Evolutionary conservation across 129 eudicot species (phyloP), one percentile per base, ranked within the genome.

Genomic region (Flaveria bidentis): DNA sequence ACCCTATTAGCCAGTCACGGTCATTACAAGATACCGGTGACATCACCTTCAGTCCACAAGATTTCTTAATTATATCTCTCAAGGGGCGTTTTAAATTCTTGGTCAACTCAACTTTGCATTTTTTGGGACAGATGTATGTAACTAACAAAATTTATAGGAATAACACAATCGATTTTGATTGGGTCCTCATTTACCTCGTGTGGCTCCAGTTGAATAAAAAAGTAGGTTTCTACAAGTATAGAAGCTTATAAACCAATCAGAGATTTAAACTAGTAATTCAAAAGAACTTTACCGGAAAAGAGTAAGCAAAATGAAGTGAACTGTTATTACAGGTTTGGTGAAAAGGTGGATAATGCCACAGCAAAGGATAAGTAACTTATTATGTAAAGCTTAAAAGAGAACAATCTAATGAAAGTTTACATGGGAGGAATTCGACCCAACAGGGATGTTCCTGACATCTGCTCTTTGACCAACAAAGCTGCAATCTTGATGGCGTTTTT

Each of bases 361-460:
- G 13, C 28, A 33, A 20, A 22, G 0, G 36, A 33, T 72, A 23
- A 1, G 13, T 22, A 74, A 44, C 52, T 73, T 56, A 50, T 42
- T 44, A 16, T 63, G 57, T 22, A 44, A 66, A 25, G n/a, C 18
- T 44, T 44, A 17, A 17, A 44, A 17, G 20, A 45, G 36, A 74
- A 67, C 33, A 15, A 20, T 11, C 14, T 0, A 69, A 81, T 3
- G 10, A 13, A 67, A 49, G 67, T 36, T 75, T 95, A 91, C 99
- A 85, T 95, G 73, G 99, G 99, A 80, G 94, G 88, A 51, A 91
- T 87, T 73, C 99, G 87, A 69, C 99, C 99, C 79, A 95, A 80
- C 64, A 95, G 82, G 12, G 94, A 84, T 64, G 96, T 83, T 57
- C 92, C 92, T 41, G 14, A 81, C 81, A 80, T 83, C 81, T 95